phyloP scores from a whole-genome alignment of 2,329 filamentous ascomycete genomes.

The Apiospora kogelbergensis region DNA sequence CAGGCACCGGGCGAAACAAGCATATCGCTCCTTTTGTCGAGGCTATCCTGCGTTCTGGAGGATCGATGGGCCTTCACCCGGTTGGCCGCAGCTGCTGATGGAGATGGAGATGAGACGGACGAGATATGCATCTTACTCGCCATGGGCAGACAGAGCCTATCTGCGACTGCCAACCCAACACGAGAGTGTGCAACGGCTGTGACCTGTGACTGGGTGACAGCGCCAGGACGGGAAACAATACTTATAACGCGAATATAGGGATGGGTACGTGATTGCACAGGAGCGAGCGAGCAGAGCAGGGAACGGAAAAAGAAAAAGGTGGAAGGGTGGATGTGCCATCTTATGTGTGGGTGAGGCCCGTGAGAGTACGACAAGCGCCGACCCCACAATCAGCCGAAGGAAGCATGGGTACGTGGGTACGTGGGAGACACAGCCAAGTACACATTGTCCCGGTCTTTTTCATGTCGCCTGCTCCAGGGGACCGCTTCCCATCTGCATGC shows the following conservation, averaged over 20 bases:
- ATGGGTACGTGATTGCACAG: not conserved
- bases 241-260: conserved; percentile 1
- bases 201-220: no score
- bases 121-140: not conserved
- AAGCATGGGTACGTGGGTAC: not conserved
- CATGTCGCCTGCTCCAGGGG: conserved; percentile 9
- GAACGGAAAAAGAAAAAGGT: not conserved
- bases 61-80: not conserved
- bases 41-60: not conserved
- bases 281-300: not conserved
- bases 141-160: not conserved
- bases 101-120: not conserved
- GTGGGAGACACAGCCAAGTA: conserved; percentile 3
- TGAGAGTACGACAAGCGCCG: conserved; percentile 7
- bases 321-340: conserved; percentile 13
- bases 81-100: not conserved
- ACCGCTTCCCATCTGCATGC: conserved; percentile 13
- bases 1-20: conserved; percentile 7
- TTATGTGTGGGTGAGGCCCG: conserved; percentile 11
- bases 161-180: no score
- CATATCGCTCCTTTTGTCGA: conserved; percentile 11
- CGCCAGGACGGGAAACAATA: not conserved
- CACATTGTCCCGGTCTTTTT: conserved; percentile 4
- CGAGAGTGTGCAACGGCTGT: no score
- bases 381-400: conserved; percentile 9